Evolutionary conservation across 2,329 filamentous ascomycete genomes (phyloP).

Genomic region (Aspergillus oerlinghausenensis): DNA sequence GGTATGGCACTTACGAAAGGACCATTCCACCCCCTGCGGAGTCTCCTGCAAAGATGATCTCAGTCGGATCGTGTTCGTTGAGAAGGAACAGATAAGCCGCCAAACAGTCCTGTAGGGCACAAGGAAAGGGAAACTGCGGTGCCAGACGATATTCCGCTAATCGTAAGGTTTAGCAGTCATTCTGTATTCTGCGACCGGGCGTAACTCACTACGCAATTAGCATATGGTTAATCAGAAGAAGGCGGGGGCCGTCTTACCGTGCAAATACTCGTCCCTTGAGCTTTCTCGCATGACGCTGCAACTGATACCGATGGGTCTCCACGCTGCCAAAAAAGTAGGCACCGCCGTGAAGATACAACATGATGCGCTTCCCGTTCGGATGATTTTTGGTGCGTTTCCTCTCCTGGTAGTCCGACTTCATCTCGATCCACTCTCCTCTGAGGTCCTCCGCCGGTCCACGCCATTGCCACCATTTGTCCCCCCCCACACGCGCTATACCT

Average conservation of each 20-base stretch:
- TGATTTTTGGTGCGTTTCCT: conserved; percentile 55
- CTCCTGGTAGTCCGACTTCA: conserved; percentile 74
- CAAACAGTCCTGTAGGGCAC: conserved; percentile 82
- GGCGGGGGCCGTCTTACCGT: conserved; percentile 36
- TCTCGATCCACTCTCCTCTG: conserved; percentile 93
- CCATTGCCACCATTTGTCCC: conserved; percentile 88
- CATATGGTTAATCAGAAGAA: not conserved
- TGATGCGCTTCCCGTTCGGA: conserved; percentile 63
- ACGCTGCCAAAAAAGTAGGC: conserved; percentile 95
- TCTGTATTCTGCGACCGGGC: not conserved
- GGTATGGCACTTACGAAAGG: conserved; percentile 46
- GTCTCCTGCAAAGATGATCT: conserved; percentile 84
- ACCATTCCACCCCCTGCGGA: conserved; percentile 93
- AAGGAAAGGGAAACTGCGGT: conserved; percentile 94
- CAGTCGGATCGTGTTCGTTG: conserved; percentile 67
- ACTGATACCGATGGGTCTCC: conserved; percentile 95
- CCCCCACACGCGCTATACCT: conserved; percentile 72
- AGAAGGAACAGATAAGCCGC: conserved; percentile 83
- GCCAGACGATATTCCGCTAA: conserved; percentile 72
- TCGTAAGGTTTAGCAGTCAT: conserved; percentile 9
- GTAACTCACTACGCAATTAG: conserved; percentile 24
- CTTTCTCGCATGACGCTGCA: conserved; percentile 93
- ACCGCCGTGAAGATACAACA: conserved; percentile 91
- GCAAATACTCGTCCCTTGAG: conserved; percentile 86
- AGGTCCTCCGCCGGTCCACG: conserved; percentile 61